Conservation (phyloP, 352 stramenopile genomes). For the Globisporangium heterothallicum region DNA sequence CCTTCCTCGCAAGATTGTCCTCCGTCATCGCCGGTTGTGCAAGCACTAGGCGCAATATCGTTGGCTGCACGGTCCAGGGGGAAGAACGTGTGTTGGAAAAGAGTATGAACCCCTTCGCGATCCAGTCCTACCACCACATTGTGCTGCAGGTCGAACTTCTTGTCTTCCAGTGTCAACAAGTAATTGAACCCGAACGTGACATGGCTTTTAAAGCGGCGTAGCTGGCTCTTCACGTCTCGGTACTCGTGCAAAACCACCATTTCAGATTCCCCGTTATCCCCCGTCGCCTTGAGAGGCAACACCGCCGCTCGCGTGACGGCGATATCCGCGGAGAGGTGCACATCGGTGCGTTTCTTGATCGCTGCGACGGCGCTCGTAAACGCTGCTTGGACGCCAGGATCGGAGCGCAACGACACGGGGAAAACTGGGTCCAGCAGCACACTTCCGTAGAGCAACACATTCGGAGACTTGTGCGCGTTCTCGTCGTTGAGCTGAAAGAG, state of each 20-base stretch:
- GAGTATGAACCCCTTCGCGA: slow-evolving; percentile 58
- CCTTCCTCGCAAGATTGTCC: background rate
- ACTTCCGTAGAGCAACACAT: slow-evolving; percentile 59
- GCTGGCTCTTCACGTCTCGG: slow-evolving; percentile 21
- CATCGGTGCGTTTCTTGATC: slow-evolving; percentile 32
- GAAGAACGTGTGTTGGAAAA: slow-evolving; percentile 67
- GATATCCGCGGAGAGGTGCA: slow-evolving; percentile 37
- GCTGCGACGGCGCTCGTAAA: slow-evolving; percentile 28
- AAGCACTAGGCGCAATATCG: background rate
- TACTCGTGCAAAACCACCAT: slow-evolving; percentile 66
- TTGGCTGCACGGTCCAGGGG: slow-evolving; percentile 23
- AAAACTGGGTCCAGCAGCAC: slow-evolving; percentile 45
- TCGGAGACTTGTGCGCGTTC: slow-evolving; percentile 5
- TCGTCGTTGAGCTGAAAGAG: slow-evolving; percentile 43
- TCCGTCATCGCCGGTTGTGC: background rate
- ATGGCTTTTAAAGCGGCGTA: slow-evolving; percentile 47
- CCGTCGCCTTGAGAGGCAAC: slow-evolving; percentile 48
- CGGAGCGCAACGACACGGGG: slow-evolving; percentile 15
- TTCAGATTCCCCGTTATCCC: slow-evolving; percentile 61
- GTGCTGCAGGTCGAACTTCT: slow-evolving; percentile 44
- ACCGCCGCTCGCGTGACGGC: slow-evolving; percentile 26
- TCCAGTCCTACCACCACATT: slow-evolving; percentile 63
- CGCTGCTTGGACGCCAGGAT: slow-evolving; percentile 41
- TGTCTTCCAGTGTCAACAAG: slow-evolving; percentile 52
- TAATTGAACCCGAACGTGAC: slow-evolving; percentile 55